Evolutionary conservation across 176 grass and related monocot genomes (phyloP), one percentile per base, ranked within the genome.

Genomic region (Olyra latifolia): DNA sequence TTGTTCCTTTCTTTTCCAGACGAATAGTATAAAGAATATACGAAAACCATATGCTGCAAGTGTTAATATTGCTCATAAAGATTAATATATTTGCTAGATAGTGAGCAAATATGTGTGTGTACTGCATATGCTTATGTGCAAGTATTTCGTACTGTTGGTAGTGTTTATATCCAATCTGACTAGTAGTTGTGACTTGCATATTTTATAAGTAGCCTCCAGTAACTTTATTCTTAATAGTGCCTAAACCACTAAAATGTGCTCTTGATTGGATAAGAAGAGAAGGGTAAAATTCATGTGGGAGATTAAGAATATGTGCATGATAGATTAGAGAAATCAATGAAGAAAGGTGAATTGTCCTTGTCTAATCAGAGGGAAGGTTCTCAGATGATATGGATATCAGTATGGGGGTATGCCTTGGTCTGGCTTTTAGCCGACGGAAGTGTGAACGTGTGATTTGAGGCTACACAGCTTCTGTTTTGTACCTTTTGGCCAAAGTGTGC

Each of bases 341-440:
- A 47, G 35, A 80, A 71, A 52, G 56, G 72, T 85, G 77, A 13
- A 57, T 56, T 50, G 65, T 85, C 71, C 11, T 15, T 50, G 82
- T 76, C 71, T 43, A 57, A 69, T 71, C 59, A 41, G 57, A 58
- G 32, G 32, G 38, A 74, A 71, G 52, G 47, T 81, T 88, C 28
- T 20, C 27, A 44, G 3, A 80, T 50, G 54, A 66, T 67, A 75
- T 66, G 81, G 55, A n/a, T 84, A 30, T 79, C 58, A 65, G 29
- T 4, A 30, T 66, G n/a, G 30, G 66, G 57, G 42, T 71, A 24
- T 76, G 7, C 24, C 19, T 68, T 61, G 8, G 22, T 48, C 42
- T 75, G 22, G 52, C 82, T 76, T 89, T 76, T 55, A 62, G 45
- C 54, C 23, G 82, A 74, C 32, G 40, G 30, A 57, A 75, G 56